Conservation (phyloP, 2,329 filamentous ascomycete species). For the Mariannaea sp. region DNA sequence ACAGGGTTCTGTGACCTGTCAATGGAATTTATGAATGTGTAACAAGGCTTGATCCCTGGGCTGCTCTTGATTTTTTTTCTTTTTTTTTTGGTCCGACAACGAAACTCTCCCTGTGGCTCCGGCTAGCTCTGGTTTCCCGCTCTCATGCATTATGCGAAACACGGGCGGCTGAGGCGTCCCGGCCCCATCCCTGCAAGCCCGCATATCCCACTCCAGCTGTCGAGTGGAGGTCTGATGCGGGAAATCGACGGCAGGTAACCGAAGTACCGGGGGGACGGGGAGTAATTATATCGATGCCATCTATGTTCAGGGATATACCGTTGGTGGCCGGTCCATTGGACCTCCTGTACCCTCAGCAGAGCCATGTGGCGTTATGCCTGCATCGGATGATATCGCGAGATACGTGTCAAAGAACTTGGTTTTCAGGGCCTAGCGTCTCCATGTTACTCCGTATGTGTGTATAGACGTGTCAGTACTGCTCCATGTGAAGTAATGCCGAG, state of each 20-base stretch:
- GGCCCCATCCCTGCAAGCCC: slow-evolving; percentile 19
- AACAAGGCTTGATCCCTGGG: slow-evolving; percentile 7
- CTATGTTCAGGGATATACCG: slow-evolving; percentile 1
- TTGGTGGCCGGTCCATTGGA: slow-evolving; percentile 1
- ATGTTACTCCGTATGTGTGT: neutral
- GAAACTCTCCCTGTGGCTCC: neutral
- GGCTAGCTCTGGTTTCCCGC: slow-evolving; percentile 14
- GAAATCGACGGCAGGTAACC: slow-evolving; percentile 20
- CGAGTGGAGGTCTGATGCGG: slow-evolving; percentile 16
- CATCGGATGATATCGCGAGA: slow-evolving; percentile 37
- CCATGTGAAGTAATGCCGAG: neutral
- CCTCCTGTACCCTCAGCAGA: too few species aligned
- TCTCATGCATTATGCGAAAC: slow-evolving; percentile 27
- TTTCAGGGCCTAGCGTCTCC: slow-evolving; percentile 8
- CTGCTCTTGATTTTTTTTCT: neutral
- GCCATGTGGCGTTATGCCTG: too few species aligned
- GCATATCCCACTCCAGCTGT: slow-evolving; percentile 15
- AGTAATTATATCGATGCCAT: neutral
- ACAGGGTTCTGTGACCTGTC: slow-evolving; percentile 4
- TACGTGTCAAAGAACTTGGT: slow-evolving; percentile 29
- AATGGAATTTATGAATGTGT: slow-evolving; percentile 2
- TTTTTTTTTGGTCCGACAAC: neutral
- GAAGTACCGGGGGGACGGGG: slow-evolving; percentile 13
- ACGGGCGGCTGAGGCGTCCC: slow-evolving; percentile 20
- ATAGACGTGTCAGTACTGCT: slow-evolving; percentile 15